phyloP scores from a whole-genome alignment of 768 basidiomycete species.

The Boletus sensibilis region DNA sequence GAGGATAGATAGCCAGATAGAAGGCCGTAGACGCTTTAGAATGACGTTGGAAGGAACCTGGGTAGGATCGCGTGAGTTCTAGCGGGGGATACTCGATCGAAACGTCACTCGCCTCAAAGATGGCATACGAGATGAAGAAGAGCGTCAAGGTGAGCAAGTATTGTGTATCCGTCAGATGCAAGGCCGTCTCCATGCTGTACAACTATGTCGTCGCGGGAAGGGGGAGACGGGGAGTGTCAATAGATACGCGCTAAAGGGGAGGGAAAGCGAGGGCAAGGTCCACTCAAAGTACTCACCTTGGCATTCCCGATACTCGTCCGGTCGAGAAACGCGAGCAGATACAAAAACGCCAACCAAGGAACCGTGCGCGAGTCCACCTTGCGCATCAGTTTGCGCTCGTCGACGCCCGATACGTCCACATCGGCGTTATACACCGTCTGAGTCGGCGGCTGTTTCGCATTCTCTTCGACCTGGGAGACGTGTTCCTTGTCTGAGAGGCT shows the following conservation, averaged over 20 bases:
- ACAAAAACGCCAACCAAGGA: slow-evolving; percentile 73
- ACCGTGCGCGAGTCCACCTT: slow-evolving; percentile 68
- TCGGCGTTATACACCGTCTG: slow-evolving; percentile 38
- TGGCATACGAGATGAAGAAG: slow-evolving; percentile 61
- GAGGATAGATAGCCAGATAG: slow-evolving; percentile 70
- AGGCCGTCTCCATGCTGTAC: slow-evolving; percentile 56
- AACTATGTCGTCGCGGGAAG: slow-evolving; percentile 39
- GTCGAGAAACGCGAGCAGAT: slow-evolving; percentile 71
- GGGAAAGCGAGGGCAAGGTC: not conserved
- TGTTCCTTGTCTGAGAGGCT: slow-evolving; percentile 9
- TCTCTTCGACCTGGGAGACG: not conserved
- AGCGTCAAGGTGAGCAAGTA: slow-evolving; percentile 63
- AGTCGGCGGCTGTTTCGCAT: not conserved
- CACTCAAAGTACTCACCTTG: slow-evolving; percentile 6
- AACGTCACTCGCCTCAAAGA: slow-evolving; percentile 55
- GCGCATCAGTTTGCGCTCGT: slow-evolving; percentile 67
- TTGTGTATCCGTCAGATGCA: slow-evolving; percentile 63
- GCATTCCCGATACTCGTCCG: slow-evolving; percentile 54
- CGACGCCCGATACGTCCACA: slow-evolving; percentile 56
- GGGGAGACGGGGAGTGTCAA: not conserved
- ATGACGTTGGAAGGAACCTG: slow-evolving; percentile 71
- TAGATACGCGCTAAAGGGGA: not conserved
- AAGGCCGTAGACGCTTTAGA: slow-evolving; percentile 70
- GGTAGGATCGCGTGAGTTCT: not conserved
- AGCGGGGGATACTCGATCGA: not conserved